phyloP scores from a whole-genome alignment of 2,329 filamentous ascomycete genomes.

The Teratosphaeria viscida region DNA sequence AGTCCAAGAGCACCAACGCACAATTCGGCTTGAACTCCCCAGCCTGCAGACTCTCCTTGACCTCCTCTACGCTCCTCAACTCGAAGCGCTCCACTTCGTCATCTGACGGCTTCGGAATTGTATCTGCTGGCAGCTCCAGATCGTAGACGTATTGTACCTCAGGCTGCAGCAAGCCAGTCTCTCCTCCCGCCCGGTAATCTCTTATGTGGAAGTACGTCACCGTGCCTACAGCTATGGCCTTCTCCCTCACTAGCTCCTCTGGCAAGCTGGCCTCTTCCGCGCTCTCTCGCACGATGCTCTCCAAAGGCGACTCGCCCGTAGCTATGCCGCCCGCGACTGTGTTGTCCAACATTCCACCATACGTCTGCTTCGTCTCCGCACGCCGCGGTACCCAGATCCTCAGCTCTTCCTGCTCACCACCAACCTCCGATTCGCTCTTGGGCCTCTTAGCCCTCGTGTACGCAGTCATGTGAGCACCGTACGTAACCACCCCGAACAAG shows the following conservation, averaged over 20 bases:
- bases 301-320: conserved; percentile 68
- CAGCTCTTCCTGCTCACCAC: conserved; percentile 43
- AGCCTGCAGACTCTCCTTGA: conserved; percentile 55
- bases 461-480: conserved; percentile 69
- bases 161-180: conserved; percentile 73
- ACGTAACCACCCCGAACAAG: conserved; percentile 65
- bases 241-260: conserved; percentile 53
- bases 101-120: conserved; percentile 68
- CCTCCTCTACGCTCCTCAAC: conserved; percentile 66
- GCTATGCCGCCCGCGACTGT: conserved; percentile 80
- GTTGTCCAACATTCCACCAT: conserved; percentile 87
- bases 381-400: conserved; percentile 78
- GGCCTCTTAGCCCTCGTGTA: conserved; percentile 41
- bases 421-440: conserved; percentile 24
- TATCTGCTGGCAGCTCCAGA: conserved; percentile 59
- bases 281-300: conserved; percentile 74
- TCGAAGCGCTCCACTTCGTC: conserved; percentile 81
- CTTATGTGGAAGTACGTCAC: conserved; percentile 81
- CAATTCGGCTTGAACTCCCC: conserved; percentile 93
- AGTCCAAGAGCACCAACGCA: conserved; percentile 72
- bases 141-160: conserved; percentile 91
- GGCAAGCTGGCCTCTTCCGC: conserved; percentile 81
- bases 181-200: conserved; percentile 64
- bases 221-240: conserved; percentile 51
- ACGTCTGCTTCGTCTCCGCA: conserved; percentile 70